Percentiles rank a stretch among this genome's conserved stretches.
Evolutionary conservation across 495 filamentous ascomycete species (phyloP).

Genomic region (Cercophora samala): DNA sequence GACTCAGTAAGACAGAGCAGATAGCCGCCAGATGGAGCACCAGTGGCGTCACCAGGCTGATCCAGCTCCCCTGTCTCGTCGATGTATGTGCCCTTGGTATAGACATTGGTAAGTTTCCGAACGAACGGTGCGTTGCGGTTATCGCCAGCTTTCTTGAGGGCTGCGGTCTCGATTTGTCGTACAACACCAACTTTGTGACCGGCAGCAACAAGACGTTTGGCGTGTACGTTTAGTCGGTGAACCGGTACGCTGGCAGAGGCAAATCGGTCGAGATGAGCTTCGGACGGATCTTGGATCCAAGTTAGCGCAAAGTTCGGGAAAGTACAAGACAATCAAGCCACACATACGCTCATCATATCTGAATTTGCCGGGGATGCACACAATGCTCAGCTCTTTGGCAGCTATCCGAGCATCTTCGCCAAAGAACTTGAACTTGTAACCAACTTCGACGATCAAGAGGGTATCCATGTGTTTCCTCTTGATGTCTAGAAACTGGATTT

Average conservation of each 20-base stretch:
- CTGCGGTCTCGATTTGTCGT: conserved; percentile 95
- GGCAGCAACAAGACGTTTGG: conserved; percentile 85
- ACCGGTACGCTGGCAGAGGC: conserved; percentile 95
- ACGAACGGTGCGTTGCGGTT: conserved; percentile 92
- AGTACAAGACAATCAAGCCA: neutral
- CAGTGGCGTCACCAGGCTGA: conserved; percentile 46
- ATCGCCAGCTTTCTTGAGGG: conserved; percentile 91
- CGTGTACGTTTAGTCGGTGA: conserved; percentile 88
- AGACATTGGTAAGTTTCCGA: conserved; percentile 90
- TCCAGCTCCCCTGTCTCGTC: conserved; percentile 87
- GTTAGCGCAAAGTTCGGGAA: neutral
- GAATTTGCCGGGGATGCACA: conserved; percentile 95
- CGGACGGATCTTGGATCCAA: conserved; percentile 62
- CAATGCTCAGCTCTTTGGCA: conserved; percentile 87
- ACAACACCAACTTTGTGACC: conserved; percentile 97
- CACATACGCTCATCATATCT: conserved; percentile 82
- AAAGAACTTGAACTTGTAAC: conserved; percentile 97
- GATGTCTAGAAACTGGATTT: conserved; percentile 88
- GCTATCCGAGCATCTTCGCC: conserved; percentile 93
- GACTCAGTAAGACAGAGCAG: conserved; percentile 90
- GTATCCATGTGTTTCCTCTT: conserved; percentile 90
- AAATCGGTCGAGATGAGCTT: conserved; percentile 89
- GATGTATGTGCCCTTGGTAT: conserved; percentile 97
- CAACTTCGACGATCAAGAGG: conserved; percentile 85
- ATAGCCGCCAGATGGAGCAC: conserved; percentile 77